Evolutionary conservation across 2,329 filamentous ascomycete species (phyloP).

Genomic region (Kalmusia sp.): DNA sequence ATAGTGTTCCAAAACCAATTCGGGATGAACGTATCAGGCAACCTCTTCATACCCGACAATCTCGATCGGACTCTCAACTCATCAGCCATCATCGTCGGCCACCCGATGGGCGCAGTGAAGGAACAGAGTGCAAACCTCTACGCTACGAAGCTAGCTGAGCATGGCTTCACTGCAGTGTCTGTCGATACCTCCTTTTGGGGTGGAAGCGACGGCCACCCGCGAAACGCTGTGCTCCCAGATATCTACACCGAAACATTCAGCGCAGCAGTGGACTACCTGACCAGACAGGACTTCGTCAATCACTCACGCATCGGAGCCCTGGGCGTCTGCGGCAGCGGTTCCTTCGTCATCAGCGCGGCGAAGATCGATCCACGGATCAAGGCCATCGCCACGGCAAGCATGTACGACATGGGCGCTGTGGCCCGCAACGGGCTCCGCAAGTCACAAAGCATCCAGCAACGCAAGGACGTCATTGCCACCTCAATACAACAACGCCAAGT

Average conservation of each 20-base stretch:
- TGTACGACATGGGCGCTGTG: slow-evolving; percentile 27
- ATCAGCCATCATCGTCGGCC: slow-evolving; percentile 35
- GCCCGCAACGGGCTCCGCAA: slow-evolving; percentile 16
- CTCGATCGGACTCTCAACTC: slow-evolving; percentile 11
- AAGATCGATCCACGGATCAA: slow-evolving; percentile 39
- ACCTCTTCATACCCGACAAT: slow-evolving; percentile 15
- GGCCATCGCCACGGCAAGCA: slow-evolving; percentile 28
- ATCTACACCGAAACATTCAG: slow-evolving; percentile 39
- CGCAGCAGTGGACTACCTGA: slow-evolving; percentile 41
- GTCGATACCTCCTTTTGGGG: slow-evolving; percentile 34
- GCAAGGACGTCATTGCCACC: slow-evolving; percentile 14
- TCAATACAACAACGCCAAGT: slow-evolving; percentile 17
- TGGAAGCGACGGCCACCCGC: slow-evolving; percentile 32
- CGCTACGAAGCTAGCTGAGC: slow-evolving; percentile 36
- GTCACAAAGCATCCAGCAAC: slow-evolving; percentile 18
- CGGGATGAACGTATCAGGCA: slow-evolving; percentile 15
- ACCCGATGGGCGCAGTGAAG: slow-evolving; percentile 39
- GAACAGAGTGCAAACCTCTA: slow-evolving; percentile 42
- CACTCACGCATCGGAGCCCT: slow-evolving; percentile 38
- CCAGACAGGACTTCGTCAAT: slow-evolving; percentile 27
- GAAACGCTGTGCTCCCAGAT: slow-evolving; percentile 33
- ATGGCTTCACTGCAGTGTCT: slow-evolving; percentile 34
- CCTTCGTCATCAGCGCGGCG: slow-evolving; percentile 44
- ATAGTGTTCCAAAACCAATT: slow-evolving; percentile 18
- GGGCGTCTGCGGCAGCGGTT: slow-evolving; percentile 42